Evolutionary conservation across 2,329 filamentous ascomycete species (phyloP).

Genomic region (Fusarium fracticaudum): DNA sequence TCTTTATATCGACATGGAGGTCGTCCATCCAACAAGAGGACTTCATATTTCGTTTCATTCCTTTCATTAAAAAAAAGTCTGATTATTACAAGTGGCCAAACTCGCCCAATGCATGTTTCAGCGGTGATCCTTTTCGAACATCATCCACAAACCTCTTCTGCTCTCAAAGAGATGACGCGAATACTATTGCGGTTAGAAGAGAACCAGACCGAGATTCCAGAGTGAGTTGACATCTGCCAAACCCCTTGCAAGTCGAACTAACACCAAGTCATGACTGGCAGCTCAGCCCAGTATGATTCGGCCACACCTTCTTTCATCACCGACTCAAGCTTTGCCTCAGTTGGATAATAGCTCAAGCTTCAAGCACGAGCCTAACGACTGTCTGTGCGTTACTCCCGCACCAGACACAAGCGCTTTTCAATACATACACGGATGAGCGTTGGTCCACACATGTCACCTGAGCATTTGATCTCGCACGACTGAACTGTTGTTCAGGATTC

Average conservation of each 20-base stretch:
- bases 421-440: slow-evolving; percentile 16
- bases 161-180: neutral
- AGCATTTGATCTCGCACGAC: slow-evolving; percentile 20
- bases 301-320: slow-evolving; percentile 27
- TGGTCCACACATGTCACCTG: slow-evolving; percentile 21
- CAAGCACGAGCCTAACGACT: slow-evolving; percentile 34
- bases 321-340: slow-evolving; percentile 34
- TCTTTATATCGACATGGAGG: neutral
- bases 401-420: slow-evolving; percentile 17
- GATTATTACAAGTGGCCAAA: neutral
- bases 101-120: neutral
- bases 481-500: slow-evolving; percentile 22
- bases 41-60: neutral
- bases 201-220: slow-evolving; percentile 4
- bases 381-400: slow-evolving; percentile 37
- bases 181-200: slow-evolving; percentile 10
- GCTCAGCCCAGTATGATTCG: slow-evolving; percentile 15
- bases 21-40: neutral
- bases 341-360: slow-evolving; percentile 32
- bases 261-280: slow-evolving; percentile 17
- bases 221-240: slow-evolving; percentile 28
- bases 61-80: neutral
- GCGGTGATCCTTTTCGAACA: neutral
- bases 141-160: slow-evolving; percentile 7
- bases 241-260: slow-evolving; percentile 30